Base-by-base conservation (phyloP, 2,329 filamentous ascomycete species). In the Paramyrothecium sp. region DNA sequence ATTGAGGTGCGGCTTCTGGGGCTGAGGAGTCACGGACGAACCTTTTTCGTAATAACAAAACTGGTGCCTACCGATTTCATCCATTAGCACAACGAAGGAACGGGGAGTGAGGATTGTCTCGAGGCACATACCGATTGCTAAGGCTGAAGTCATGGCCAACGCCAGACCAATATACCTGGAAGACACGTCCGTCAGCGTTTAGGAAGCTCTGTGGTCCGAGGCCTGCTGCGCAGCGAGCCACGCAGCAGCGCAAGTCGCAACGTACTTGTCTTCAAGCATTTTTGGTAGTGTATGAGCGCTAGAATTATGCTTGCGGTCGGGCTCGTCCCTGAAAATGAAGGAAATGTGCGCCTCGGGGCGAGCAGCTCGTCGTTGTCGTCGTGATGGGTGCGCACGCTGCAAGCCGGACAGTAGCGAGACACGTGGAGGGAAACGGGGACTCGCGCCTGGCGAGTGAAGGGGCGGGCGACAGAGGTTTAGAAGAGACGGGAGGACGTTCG, bases 1-100 rank as follows among this genome's bases (percentile, higher is more conserved):
- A 7, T 19, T 44, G 38, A 19, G 5, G 38, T 12, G 38, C 38
- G 38, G 13, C 13, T 17, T 19, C 53, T 19, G 10, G 33, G 17
- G 16, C 17, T 20, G 48, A 21, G 16, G 34, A 46, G n/a, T 34
- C 46, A 20, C 21, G n/a, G 33, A 65, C 69, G 73, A 78, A 95
- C 91, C 85, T 97, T 98, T 79, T 99, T 99, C 51, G 96, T 99
- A 69, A 99, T 97, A 65, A 99, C 94, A 75, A 99, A 99, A 83
- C 93, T 97, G 54, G 91, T 92, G 70, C 92, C 92, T 95, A 66
- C 49, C 58, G 47, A 58, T 44, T 46, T 49, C 55, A 51, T 57
- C 56, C 62, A 63, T 71, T 54, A 71, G 64, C 47, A 54, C 21
- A 52, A 49, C 26, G 48, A 5, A 55, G 49, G 47, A 22, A 16